A percentile compares a stretch with the other conserved stretches of the same genome.
phyloP scores from a whole-genome alignment of 306 rosid species.

The Cicer bijugum region DNA sequence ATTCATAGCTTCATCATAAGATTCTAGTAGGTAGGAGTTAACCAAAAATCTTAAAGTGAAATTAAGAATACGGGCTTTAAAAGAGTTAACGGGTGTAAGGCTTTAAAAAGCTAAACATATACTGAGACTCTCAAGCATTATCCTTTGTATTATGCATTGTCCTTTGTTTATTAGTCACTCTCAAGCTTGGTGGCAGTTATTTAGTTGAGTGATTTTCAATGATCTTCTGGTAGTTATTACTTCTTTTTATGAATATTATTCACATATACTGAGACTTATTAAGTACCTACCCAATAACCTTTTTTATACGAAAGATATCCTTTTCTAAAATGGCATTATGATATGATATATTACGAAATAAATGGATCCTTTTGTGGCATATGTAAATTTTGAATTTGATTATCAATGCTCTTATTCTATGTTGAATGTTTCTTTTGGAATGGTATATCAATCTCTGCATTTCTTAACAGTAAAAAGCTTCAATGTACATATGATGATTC shows the following conservation, averaged over 20 bases:
- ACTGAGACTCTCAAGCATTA: too few species aligned
- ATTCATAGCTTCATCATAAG: conserved; percentile 1
- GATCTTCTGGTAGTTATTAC: background rate
- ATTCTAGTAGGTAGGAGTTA: conserved; percentile 26
- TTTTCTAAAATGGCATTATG: conserved; percentile 34
- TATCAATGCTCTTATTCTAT: conserved; percentile 9
- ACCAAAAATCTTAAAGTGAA: conserved; percentile 13
- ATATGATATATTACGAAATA: conserved; percentile 36
- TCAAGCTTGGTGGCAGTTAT: conserved; percentile 14
- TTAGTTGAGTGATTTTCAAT: conserved; percentile 27
- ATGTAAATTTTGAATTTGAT: conserved; percentile 13
- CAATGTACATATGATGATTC: conserved; percentile 29
- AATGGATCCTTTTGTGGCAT: conserved; percentile 2
- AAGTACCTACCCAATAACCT: conserved; percentile 13
- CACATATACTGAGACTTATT: background rate
- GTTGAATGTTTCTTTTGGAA: conserved; percentile 25
- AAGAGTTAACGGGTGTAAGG: too few species aligned
- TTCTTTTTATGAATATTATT: conserved; percentile 6
- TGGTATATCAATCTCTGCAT: background rate
- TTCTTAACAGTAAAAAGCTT: conserved; percentile 11
- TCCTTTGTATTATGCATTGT: too few species aligned
- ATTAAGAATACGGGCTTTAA: background rate
- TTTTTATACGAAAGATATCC: conserved; percentile 6
- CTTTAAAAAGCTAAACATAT: too few species aligned
- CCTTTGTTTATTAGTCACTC: conserved; percentile 34